Conservation (phyloP, 176 grass and related monocot genomes). For the Panicum miliaceum region DNA sequence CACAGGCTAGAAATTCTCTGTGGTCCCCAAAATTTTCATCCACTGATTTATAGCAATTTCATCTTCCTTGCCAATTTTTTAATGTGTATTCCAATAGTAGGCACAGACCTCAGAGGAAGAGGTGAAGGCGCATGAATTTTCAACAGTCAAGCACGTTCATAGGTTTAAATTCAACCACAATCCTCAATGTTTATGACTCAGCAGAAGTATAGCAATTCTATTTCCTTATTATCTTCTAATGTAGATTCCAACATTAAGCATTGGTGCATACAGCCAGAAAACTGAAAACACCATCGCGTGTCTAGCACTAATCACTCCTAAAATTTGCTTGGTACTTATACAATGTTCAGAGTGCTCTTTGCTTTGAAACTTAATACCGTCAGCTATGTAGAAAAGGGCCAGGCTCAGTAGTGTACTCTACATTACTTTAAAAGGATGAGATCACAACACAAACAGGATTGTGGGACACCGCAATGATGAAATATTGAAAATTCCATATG, state of each 20-base stretch:
- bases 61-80: not conserved
- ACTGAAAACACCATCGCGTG: not conserved
- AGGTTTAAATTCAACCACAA: not conserved
- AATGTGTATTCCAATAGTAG: conserved; percentile 2
- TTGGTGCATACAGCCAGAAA: not conserved
- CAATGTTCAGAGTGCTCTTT: not conserved
- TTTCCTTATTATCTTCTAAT: not conserved
- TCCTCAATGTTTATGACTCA: not conserved
- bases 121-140: not conserved
- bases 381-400: not conserved
- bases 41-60: not conserved
- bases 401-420: not conserved
- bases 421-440: not conserved
- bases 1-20: not conserved
- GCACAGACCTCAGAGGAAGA: not conserved
- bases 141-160: not conserved
- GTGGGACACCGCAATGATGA: not conserved
- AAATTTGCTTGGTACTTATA: not conserved
- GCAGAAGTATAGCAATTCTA: not conserved
- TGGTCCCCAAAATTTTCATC: not conserved
- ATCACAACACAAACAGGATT: not conserved
- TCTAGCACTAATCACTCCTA: not conserved
- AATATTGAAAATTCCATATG: not conserved
- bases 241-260: not conserved
- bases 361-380: not conserved